Base-by-base conservation (phyloP, 306 rosid species). In the Rosa chinensis region DNA sequence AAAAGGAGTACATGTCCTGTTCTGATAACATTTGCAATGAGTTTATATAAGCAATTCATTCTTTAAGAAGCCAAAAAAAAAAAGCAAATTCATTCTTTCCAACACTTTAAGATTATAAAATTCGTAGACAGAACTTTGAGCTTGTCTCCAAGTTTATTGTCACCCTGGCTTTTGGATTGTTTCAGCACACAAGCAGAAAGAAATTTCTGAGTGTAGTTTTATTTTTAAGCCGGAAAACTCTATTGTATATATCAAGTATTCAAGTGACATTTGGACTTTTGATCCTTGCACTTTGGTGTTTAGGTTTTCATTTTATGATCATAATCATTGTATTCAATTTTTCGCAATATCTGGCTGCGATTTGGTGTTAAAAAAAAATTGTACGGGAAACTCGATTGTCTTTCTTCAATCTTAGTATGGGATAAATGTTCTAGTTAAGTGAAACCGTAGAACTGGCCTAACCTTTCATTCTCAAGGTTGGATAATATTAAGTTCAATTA, bases 1-100 rank as follows among this genome's bases (percentile, higher is more conserved):
- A 40, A 73, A 76, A 20, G 76, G 64, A 32, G 67, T 73, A 40
- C 42, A 68, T 81, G 76, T 62, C 81, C 61, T 75, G 67, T 75
- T 66, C 25, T 47, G 71, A 8, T 25, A 4, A 28, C 78, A 58
- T 53, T 75, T 75, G n/a, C 78, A 43, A 25, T 75, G 44, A 59
- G 21, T 75, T 73, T 17, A 59, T 59, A 25, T 44, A 75, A 14
- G 56, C 70, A 8, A 14, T 61, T 61, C 45, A 43, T 75, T 61
- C 6, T 25, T 42, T 28, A 28, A 28, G 32, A 28, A 28, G 32
- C 32, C 32, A 28, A 28, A 28, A 28, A 28, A 28, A 28, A 28
- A 28, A 28, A 28, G 32, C 32, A 28, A 28, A 28, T 28, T 28
- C 32, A 28, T 28, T 28, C 32, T 28, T 28, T 10, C 39, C 40